Conservation (phyloP, 306 rosid genomes). For the Vigna nakashimae region DNA sequence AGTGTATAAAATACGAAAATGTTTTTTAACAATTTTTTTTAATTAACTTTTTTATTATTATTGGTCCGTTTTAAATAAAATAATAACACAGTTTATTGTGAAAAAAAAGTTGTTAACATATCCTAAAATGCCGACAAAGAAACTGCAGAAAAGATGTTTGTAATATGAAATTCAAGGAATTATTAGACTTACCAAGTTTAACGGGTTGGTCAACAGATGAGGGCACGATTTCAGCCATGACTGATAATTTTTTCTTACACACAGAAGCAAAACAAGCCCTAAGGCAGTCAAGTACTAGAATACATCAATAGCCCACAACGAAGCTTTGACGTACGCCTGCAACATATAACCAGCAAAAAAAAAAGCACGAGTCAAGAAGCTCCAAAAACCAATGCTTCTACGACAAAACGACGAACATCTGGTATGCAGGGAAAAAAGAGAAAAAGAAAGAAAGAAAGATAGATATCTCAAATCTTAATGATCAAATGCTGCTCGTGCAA, state of each 20-base stretch:
- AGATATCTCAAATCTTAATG: neutral
- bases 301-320: constrained; percentile 51
- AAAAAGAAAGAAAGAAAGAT: neutral
- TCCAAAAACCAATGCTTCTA: neutral
- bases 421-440: constrained; percentile 2
- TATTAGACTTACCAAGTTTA: constrained; percentile 52
- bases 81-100: no score
- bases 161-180: neutral
- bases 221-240: constrained; percentile 71
- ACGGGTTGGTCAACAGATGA: constrained; percentile 53
- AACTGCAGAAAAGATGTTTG: neutral
- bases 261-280: constrained; percentile 39
- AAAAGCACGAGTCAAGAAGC: constrained; percentile 31
- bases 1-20: neutral
- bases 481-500: constrained; percentile 26
- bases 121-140: neutral
- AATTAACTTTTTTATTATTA: no score
- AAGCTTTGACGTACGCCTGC: constrained; percentile 49
- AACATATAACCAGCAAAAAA: constrained; percentile 21
- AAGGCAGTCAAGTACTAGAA: constrained; percentile 55
- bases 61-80: no score
- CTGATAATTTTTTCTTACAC: constrained; percentile 35
- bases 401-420: neutral
- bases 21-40: no score
- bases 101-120: no score